Conservation (phyloP, 345 rosid species). For the Luvunga scandens region DNA sequence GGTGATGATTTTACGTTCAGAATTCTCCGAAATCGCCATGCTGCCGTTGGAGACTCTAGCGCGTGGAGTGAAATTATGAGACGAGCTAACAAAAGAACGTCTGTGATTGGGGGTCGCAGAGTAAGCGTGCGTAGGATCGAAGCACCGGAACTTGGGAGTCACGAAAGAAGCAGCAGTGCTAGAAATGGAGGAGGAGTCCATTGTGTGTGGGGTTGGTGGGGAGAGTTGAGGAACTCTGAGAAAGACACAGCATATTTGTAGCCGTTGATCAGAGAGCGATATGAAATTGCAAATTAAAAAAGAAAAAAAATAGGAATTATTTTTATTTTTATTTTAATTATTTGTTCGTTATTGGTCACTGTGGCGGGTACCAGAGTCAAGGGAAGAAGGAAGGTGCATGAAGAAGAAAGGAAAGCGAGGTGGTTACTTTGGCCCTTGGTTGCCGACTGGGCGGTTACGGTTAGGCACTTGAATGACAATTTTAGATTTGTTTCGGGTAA, state of each 20-base stretch:
- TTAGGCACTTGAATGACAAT: neutral
- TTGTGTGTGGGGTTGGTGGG: neutral
- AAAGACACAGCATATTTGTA: conserved; percentile 12
- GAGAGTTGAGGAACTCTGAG: neutral
- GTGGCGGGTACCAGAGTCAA: neutral
- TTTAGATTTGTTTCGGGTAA: neutral
- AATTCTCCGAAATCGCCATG: neutral
- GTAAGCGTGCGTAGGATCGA: conserved; percentile 27
- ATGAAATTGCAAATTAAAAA: neutral
- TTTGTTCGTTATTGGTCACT: neutral
- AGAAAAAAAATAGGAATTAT: neutral
- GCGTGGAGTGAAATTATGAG: neutral
- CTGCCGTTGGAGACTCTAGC: neutral
- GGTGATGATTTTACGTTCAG: conserved; percentile 30
- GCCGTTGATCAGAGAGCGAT: conserved; percentile 11
- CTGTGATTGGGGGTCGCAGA: conserved; percentile 13
- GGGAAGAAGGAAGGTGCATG: neutral
- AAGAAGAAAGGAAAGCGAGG: neutral
- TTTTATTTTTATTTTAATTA: neutral
- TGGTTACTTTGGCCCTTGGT: neutral
- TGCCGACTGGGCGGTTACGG: neutral
- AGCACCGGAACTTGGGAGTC: conserved; percentile 38
- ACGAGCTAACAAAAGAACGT: conserved; percentile 7
- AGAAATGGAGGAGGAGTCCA: conserved; percentile 35
- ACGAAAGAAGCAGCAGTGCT: conserved; percentile 34